These are phyloP conservation scores for Apocynum venetum DNA, from an alignment of 257 asterid genomes.

Conservation along the genomic window DNA sequence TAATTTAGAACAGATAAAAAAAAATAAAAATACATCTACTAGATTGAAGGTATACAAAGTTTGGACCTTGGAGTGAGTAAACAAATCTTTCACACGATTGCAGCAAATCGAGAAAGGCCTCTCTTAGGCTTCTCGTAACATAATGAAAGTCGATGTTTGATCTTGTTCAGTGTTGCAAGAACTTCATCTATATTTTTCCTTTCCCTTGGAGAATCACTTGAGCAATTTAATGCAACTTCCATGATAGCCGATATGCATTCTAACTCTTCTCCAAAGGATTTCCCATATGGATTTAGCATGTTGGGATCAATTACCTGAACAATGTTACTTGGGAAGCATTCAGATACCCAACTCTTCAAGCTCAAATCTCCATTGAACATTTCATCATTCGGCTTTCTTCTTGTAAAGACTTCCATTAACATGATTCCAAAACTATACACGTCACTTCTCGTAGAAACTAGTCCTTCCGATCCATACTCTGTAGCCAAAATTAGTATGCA, in stretches of 20 bases:
- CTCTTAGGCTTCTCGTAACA: not conserved
- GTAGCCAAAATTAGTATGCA: no score
- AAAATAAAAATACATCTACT: no score
- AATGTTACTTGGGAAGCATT: not conserved
- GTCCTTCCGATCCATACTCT: conserved; percentile 21
- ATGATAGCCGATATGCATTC: conserved; percentile 4
- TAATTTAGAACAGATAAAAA: no score
- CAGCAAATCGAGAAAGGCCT: not conserved
- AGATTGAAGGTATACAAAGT: no score
- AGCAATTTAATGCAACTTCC: conserved; percentile 12
- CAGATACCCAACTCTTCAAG: conserved; percentile 8
- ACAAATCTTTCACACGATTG: no score
- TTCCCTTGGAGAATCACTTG: conserved; percentile 1
- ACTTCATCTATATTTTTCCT: conserved; percentile 9
- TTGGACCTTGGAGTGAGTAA: no score
- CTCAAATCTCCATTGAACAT: conserved; percentile 7
- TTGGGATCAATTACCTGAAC: not conserved
- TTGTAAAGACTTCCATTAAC: conserved; percentile 18
- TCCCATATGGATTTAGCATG: not conserved
- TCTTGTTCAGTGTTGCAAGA: conserved; percentile 4
- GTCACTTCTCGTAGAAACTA: conserved; percentile 13
- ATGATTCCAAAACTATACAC: conserved; percentile 20
- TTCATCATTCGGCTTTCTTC: conserved; percentile 8
- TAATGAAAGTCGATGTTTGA: not conserved
- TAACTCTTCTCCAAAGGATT: not conserved